Evolutionary conservation across 2,329 filamentous ascomycete genomes (phyloP).

Genomic region (Colletotrichum neosansevieriae): DNA sequence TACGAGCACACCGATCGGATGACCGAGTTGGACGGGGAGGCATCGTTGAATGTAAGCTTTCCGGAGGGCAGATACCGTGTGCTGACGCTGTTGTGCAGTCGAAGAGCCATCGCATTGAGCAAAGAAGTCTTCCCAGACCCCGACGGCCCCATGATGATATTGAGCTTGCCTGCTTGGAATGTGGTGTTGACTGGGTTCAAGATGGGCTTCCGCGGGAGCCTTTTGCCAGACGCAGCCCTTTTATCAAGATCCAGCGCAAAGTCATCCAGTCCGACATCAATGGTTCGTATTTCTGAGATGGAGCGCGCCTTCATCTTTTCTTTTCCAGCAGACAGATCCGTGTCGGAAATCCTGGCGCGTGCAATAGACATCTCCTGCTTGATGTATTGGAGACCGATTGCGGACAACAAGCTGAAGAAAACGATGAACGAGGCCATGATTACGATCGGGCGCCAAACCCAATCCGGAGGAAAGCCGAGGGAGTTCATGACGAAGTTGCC

Average conservation of each 20-base stretch:
- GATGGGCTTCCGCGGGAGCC: slow-evolving; percentile 68
- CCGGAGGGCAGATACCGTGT: slow-evolving; percentile 74
- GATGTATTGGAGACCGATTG: slow-evolving; percentile 71
- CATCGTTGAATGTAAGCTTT: slow-evolving; percentile 76
- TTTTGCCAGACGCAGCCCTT: slow-evolving; percentile 63
- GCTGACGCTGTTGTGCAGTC: slow-evolving; percentile 71
- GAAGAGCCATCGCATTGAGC: slow-evolving; percentile 77
- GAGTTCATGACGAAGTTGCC: slow-evolving; percentile 77
- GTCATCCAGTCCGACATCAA: slow-evolving; percentile 73
- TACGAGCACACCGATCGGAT: slow-evolving; percentile 80
- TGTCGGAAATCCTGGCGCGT: slow-evolving; percentile 68
- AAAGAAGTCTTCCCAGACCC: slow-evolving; percentile 82
- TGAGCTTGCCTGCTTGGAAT: slow-evolving; percentile 76
- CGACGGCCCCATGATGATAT: slow-evolving; percentile 85
- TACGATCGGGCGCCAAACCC: slow-evolving; percentile 76
- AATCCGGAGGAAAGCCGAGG: slow-evolving; percentile 75
- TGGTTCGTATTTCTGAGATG: slow-evolving; percentile 65
- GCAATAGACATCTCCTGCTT: slow-evolving; percentile 78
- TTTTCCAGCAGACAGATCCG: slow-evolving; percentile 76
- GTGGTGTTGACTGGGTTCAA: slow-evolving; percentile 74
- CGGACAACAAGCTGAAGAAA: slow-evolving; percentile 72
- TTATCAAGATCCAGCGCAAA: slow-evolving; percentile 76
- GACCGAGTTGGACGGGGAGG: slow-evolving; percentile 75
- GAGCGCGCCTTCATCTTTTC: slow-evolving; percentile 73
- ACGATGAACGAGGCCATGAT: slow-evolving; percentile 71